Conservation (phyloP, 768 basidiomycete genomes). For the Kwoniella shandongensis region DNA sequence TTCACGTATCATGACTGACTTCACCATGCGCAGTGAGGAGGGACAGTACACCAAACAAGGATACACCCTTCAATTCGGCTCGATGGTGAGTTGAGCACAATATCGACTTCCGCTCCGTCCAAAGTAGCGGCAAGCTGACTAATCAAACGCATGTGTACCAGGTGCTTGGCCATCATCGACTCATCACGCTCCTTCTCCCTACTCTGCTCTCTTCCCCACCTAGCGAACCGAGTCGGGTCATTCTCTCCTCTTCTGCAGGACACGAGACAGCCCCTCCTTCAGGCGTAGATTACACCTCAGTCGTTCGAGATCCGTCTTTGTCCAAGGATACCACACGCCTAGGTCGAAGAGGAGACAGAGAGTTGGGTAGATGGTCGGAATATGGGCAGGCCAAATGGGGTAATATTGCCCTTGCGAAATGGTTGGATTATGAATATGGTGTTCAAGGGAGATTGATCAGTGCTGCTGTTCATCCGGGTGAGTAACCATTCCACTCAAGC, state of each 20-base stretch:
- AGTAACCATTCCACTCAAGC: no score
- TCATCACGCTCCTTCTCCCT: slow-evolving; percentile 36
- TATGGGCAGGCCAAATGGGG: slow-evolving; percentile 50
- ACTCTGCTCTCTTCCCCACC: slow-evolving; percentile 22
- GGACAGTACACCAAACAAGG: slow-evolving; percentile 42
- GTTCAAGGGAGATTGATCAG: slow-evolving; percentile 34
- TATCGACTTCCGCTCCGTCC: no score
- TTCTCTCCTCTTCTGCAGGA: slow-evolving; percentile 39
- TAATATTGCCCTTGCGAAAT: slow-evolving; percentile 39
- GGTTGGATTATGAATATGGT: slow-evolving; percentile 35
- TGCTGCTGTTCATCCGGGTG: slow-evolving; percentile 44
- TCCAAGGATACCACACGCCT: slow-evolving; percentile 1
- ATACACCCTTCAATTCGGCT: slow-evolving; percentile 47
- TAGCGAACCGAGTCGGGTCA: slow-evolving; percentile 26
- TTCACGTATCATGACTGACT: no score
- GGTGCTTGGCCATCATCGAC: slow-evolving; percentile 38
- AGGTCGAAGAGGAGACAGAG: slow-evolving; percentile 19
- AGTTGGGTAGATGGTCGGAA: slow-evolving; percentile 34
- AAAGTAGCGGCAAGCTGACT: no score
- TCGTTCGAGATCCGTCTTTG: slow-evolving; percentile 18
- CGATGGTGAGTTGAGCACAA: slow-evolving; percentile 31
- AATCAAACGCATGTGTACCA: not conserved
- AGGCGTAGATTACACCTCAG: slow-evolving; percentile 37
- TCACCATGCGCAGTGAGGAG: slow-evolving; percentile 27
- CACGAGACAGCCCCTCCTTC: slow-evolving; percentile 31